These are phyloP conservation scores for Botrytis galanthina DNA, from an alignment of 2,329 filamentous ascomycete species.

Conservation along the genomic window DNA sequence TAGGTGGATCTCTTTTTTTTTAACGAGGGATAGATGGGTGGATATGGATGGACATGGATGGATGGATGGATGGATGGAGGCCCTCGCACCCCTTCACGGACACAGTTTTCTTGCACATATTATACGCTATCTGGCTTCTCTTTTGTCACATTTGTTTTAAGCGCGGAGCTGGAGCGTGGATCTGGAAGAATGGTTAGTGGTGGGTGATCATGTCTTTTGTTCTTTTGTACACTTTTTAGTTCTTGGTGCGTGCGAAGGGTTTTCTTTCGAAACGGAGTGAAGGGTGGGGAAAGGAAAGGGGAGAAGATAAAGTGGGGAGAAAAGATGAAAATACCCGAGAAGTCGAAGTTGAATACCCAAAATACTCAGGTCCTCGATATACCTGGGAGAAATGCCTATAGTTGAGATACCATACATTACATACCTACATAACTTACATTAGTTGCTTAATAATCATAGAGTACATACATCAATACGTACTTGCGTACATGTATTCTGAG, in stretches of 20 bases:
- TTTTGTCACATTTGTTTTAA: slow-evolving; percentile 4
- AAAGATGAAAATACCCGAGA: background rate
- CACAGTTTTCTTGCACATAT: slow-evolving; percentile 10
- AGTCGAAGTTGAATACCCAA: background rate
- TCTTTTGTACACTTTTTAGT: background rate
- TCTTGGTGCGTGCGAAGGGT: background rate
- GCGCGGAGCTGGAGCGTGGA: background rate
- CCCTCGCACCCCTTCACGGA: background rate
- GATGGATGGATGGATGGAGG: background rate
- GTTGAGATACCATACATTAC: background rate
- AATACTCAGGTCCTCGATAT: background rate
- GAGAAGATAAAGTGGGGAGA: background rate
- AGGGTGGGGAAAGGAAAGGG: background rate
- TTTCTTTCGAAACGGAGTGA: background rate
- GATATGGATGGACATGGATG: background rate
- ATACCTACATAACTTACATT: background rate
- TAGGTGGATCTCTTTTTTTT: background rate
- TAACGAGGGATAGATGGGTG: background rate
- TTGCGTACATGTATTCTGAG: background rate
- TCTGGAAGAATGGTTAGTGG: background rate
- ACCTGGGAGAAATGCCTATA: background rate
- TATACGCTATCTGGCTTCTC: slow-evolving; percentile 3
- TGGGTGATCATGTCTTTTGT: background rate
- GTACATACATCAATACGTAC: background rate
- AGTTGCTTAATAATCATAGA: background rate